A percentile compares a stretch with the other conserved stretches of the same genome.
Conservation (phyloP, 2,329 filamentous ascomycete genomes). For the Lasiodiplodia sp. region DNA sequence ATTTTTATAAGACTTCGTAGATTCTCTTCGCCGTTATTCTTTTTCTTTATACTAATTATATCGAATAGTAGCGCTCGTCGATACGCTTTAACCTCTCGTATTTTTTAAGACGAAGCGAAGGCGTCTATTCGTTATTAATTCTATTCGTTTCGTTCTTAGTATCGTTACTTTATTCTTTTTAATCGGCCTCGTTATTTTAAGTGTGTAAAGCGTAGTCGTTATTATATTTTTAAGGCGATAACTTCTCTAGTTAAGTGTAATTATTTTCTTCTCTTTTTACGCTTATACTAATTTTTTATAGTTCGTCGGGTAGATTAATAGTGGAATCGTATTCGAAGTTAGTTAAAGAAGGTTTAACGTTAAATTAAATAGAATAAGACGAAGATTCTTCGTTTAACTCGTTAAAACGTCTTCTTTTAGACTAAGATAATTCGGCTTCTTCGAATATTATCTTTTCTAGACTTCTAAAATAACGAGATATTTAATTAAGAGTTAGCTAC, state of each 20-base stretch:
- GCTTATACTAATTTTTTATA: not conserved
- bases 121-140: not conserved
- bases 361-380: not conserved
- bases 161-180: not conserved
- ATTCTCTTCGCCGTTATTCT: no score
- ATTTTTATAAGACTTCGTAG: no score
- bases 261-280: not conserved
- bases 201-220: not conserved
- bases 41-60: no score
- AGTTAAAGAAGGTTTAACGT: not conserved
- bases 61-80: not conserved
- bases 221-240: not conserved
- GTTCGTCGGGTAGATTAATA: no score
- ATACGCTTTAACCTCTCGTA: not conserved
- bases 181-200: not conserved
- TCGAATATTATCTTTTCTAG: not conserved
- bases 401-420: not conserved
- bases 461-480: not conserved
- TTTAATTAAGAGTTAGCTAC: not conserved
- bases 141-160: not conserved
- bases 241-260: not conserved
- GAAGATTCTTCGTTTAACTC: not conserved
- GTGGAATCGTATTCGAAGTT: not conserved
- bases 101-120: not conserved
- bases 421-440: not conserved